These are phyloP conservation scores for Diplodia seriata DNA, from an alignment of 2,329 filamentous ascomycete species.

Conservation along the genomic window DNA sequence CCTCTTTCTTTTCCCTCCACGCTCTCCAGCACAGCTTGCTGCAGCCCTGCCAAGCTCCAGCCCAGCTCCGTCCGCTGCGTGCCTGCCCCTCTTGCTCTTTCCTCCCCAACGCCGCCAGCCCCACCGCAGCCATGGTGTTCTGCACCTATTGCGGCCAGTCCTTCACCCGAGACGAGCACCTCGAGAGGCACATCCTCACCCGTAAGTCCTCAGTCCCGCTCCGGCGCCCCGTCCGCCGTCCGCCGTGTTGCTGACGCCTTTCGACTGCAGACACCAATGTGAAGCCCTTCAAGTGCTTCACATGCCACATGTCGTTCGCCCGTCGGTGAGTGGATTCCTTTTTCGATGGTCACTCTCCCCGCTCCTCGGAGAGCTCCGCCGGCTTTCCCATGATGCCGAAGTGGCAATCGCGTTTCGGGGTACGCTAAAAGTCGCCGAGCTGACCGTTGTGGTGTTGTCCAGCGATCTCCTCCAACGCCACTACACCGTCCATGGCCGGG, in stretches of 20 bases:
- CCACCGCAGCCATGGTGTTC: conserved; percentile 54
- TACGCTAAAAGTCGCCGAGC: conserved; percentile 2
- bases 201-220: conserved; percentile 47
- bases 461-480: conserved; percentile 60
- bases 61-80: not conserved
- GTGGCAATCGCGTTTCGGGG: not conserved
- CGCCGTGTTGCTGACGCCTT: conserved; percentile 32
- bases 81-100: not conserved
- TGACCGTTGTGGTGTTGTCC: conserved; percentile 16
- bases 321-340: conserved; percentile 51
- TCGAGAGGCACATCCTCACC: conserved; percentile 60
- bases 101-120: conserved; percentile 25
- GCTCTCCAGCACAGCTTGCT: not conserved
- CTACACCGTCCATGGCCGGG: conserved; percentile 59
- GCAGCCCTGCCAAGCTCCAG: not conserved
- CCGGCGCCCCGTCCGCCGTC: not conserved
- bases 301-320: conserved; percentile 62
- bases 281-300: conserved; percentile 63
- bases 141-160: conserved; percentile 62
- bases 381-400: not conserved
- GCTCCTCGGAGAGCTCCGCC: not conserved
- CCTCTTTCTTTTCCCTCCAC: not conserved
- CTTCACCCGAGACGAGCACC: conserved; percentile 60
- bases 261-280: conserved; percentile 57
- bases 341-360: conserved; percentile 1